These are phyloP conservation scores for Apiospora koreana DNA, from an alignment of 2,329 filamentous ascomycete genomes.

Conservation along the genomic window DNA sequence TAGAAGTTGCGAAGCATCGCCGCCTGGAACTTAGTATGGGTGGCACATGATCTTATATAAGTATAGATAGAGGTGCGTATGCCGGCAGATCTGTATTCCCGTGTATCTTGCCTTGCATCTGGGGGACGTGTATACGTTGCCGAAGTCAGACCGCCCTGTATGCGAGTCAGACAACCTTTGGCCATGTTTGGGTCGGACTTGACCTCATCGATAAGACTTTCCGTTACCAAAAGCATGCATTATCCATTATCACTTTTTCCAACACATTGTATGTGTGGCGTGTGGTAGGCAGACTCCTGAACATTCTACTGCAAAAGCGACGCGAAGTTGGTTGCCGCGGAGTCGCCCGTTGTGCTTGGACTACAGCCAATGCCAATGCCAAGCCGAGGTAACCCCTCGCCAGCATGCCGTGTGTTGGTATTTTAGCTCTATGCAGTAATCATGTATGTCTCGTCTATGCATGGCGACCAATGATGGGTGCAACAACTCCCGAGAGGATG, in stretches of 20 bases:
- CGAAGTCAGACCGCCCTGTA: not conserved
- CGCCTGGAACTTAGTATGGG: too few relatives aligned
- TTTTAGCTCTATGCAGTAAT: not conserved
- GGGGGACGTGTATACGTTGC: not conserved
- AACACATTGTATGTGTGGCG: not conserved
- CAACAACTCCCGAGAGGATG: not conserved
- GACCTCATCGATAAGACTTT: not conserved
- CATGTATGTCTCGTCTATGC: slow-evolving; percentile 2
- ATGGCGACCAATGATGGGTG: not conserved
- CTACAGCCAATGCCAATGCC: not conserved
- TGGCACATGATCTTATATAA: not conserved
- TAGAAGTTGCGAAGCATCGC: too few relatives aligned
- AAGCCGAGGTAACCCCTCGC: not conserved
- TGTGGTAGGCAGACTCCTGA: not conserved
- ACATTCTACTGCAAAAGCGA: not conserved
- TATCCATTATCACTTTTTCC: not conserved
- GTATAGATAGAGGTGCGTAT: not conserved
- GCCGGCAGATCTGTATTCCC: not conserved
- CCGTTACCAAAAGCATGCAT: not conserved
- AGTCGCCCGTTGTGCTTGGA: not conserved
- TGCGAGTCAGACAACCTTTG: not conserved
- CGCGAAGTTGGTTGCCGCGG: not conserved
- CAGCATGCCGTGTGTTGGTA: not conserved
- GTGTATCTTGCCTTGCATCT: not conserved
- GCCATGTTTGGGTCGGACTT: not conserved